phyloP scores from a whole-genome alignment of 495 filamentous ascomycete species.

The Hyaloscypha variabilis region DNA sequence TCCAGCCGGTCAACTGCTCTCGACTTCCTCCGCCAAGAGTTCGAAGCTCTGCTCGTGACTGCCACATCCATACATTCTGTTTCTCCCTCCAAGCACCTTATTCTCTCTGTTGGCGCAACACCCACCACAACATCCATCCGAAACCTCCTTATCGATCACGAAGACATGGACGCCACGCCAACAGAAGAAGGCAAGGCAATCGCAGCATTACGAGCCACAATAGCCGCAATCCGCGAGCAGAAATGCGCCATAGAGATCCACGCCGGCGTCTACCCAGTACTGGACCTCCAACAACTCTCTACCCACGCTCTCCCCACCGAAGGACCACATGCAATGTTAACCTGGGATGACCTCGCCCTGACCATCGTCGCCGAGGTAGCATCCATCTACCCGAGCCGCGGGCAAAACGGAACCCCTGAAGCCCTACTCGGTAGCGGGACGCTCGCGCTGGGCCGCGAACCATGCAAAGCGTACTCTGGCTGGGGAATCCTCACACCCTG shows the following conservation, averaged over 20 bases:
- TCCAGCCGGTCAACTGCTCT: slow-evolving; percentile 57
- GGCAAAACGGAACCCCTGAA: slow-evolving; percentile 54
- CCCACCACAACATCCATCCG: slow-evolving; percentile 70
- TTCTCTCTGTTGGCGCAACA: slow-evolving; percentile 79
- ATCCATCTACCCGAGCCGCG: slow-evolving; percentile 66
- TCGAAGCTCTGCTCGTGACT: slow-evolving; percentile 57
- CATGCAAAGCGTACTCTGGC: slow-evolving; percentile 67
- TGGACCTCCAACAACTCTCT: slow-evolving; percentile 83
- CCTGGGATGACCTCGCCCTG: slow-evolving; percentile 62
- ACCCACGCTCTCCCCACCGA: slow-evolving; percentile 58
- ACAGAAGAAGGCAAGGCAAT: slow-evolving; percentile 19
- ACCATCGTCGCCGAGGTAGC: slow-evolving; percentile 73
- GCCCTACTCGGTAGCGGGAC: slow-evolving; percentile 71
- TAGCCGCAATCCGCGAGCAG: slow-evolving; percentile 32
- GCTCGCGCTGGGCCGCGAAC: slow-evolving; percentile 76
- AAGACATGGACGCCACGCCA: not conserved
- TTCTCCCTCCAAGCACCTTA: slow-evolving; percentile 41
- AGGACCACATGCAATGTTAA: slow-evolving; percentile 38
- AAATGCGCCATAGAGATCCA: slow-evolving; percentile 63
- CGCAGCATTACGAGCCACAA: slow-evolving; percentile 20
- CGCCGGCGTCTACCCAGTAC: slow-evolving; percentile 71
- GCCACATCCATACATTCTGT: slow-evolving; percentile 39
- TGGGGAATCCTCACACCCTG: slow-evolving; percentile 76
- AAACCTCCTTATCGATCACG: slow-evolving; percentile 20
- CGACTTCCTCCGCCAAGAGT: slow-evolving; percentile 59